Evolutionary conservation across 2,329 filamentous ascomycete genomes (phyloP).

Genomic region (Sporothrix brunneoviolacea): DNA sequence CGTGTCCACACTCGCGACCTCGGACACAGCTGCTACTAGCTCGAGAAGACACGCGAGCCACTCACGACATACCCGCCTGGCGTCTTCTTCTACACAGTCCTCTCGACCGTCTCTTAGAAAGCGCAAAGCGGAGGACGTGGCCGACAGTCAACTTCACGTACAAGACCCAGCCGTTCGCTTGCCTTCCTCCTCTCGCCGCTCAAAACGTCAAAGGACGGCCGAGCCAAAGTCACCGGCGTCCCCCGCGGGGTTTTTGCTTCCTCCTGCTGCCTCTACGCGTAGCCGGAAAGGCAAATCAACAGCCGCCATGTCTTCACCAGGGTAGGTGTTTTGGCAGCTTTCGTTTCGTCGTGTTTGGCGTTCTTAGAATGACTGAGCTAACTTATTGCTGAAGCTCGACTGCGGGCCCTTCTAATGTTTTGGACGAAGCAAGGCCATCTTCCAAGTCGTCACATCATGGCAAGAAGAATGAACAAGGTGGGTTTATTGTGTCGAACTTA

Average conservation of each 20-base stretch:
- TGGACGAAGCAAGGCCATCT: conserved; percentile 52
- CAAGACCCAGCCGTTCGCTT: conserved; percentile 20
- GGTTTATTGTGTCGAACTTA: not conserved
- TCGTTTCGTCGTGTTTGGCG: not conserved
- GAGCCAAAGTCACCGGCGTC: conserved; percentile 34
- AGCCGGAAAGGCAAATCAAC: conserved; percentile 55
- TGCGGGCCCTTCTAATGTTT: conserved; percentile 57
- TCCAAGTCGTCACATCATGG: conserved; percentile 60
- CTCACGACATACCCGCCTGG: conserved; percentile 30
- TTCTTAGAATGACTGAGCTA: not conserved
- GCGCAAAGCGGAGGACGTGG: not conserved
- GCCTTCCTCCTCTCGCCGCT: conserved; percentile 46
- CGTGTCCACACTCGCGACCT: conserved; percentile 27
- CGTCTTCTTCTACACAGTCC: conserved; percentile 11
- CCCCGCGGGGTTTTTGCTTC: conserved; percentile 24
- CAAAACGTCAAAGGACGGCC: conserved; percentile 61
- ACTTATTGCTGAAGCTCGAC: conserved; percentile 19
- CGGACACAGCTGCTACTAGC: conserved; percentile 35
- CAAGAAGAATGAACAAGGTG: conserved; percentile 54
- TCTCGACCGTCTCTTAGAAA: conserved; percentile 14
- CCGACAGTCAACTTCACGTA: not conserved
- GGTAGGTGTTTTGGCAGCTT: conserved; percentile 38
- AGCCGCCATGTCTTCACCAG: conserved; percentile 65
- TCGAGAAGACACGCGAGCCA: conserved; percentile 24
- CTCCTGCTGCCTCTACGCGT: conserved; percentile 35